Percentiles rank a stretch among this genome's conserved stretches.
Conservation (phyloP, 2,329 filamentous ascomycete genomes). For the Phaeosphaeria sp. region DNA sequence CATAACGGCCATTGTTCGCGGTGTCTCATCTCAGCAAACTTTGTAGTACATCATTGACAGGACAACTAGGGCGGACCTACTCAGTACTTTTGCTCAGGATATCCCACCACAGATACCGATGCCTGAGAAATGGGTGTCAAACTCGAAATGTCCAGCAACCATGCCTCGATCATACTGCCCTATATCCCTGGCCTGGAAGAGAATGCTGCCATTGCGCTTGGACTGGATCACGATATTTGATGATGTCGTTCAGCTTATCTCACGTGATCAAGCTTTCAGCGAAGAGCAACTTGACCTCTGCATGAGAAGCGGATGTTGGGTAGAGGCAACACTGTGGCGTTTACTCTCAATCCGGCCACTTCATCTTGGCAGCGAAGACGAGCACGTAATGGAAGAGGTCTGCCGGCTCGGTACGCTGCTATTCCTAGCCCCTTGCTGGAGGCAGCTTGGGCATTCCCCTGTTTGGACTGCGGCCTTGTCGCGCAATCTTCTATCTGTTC, state of each 20-base stretch:
- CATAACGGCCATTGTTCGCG: not conserved
- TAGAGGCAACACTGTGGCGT: slow-evolving; percentile 35
- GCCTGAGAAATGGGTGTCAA: slow-evolving; percentile 26
- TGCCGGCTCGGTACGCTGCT: slow-evolving; percentile 38
- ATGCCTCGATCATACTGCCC: slow-evolving; percentile 62
- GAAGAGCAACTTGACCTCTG: slow-evolving; percentile 28
- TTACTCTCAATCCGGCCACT: slow-evolving; percentile 34
- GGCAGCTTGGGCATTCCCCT: slow-evolving; percentile 29
- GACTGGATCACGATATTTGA: slow-evolving; percentile 40
- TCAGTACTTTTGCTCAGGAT: slow-evolving; percentile 38
- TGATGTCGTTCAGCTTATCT: slow-evolving; percentile 32
- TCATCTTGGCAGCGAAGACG: slow-evolving; percentile 12
- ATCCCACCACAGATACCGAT: slow-evolving; percentile 32
- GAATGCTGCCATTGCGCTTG: slow-evolving; percentile 38
- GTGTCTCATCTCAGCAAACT: not conserved
- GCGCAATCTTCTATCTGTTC: slow-evolving; percentile 26
- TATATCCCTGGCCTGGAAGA: slow-evolving; percentile 66
- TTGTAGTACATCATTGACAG: slow-evolving; percentile 2
- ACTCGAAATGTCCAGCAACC: slow-evolving; percentile 60
- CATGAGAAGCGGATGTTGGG: slow-evolving; percentile 34
- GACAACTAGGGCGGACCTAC: slow-evolving; percentile 32
- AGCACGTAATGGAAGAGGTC: slow-evolving; percentile 36
- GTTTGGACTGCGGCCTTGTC: slow-evolving; percentile 33
- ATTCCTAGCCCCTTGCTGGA: slow-evolving; percentile 37
- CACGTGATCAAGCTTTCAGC: slow-evolving; percentile 31